Base-by-base conservation (phyloP, 352 stramenopile genomes). In the Phytophthora megakarya region DNA sequence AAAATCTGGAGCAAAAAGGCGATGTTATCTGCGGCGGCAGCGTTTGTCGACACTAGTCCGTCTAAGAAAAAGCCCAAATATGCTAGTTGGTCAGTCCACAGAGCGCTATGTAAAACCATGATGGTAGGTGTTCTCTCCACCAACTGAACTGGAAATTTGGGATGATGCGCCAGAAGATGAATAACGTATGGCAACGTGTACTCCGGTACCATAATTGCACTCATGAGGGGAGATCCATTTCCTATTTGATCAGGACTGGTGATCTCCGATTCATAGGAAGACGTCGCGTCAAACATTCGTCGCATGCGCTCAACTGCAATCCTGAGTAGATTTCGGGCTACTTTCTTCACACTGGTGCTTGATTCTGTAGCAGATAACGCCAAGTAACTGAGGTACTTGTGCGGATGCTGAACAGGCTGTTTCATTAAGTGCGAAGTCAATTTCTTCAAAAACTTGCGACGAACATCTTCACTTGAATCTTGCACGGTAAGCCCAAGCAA, bases 301-400 rank as follows among this genome's bases (percentile, higher is more conserved):
- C 88, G 79, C 82, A 96, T 93, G 5, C 84, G 78, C 49, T 92
- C 74, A 10, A 95, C 70, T 5, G 81, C 76, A 21, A 76, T 58
- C 21, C 57, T 72, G 9, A 95, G 59, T n/a, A 93, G 37, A 8
- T 50, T 76, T 10, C 70, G 67, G 6, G 65, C 84, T 18, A 43
- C 67, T 56, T 91, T 91, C 55, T 93, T 94, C 21, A 93, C 35
- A 16, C 50, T 50, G 3, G 49, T 25, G 23, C 46, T 88, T 3
- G 67, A 28, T 16, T 96, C 88, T 7, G 74, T 85, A 8, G 78
- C 84, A 30, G 81, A 79, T 23, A 96, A 59, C 10, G 78, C 78
- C 52, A 96, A 51, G 55, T 89, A 93, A 35, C 79, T 88, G 32
- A 94, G 32, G 46, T 94, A 96, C 61, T 93, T 95, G 68, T 96